Conservation (phyloP, 495 filamentous ascomycete genomes). For the Staphylotrichum tortipilum region DNA sequence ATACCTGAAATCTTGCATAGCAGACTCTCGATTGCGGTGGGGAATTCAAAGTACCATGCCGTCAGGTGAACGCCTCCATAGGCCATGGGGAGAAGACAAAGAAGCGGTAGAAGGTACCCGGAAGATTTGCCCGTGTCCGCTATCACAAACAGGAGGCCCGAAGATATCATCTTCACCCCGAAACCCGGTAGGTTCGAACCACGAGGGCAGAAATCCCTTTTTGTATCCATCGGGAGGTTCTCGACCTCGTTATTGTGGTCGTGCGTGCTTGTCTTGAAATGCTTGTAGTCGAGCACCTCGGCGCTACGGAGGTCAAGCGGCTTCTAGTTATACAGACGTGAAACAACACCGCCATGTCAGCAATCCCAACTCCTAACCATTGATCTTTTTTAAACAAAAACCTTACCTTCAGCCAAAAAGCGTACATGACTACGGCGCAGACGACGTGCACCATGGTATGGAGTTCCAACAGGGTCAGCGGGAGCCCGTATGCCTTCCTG, state of each 20-base stretch:
- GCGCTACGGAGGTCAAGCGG: background rate
- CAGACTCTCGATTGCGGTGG: background rate
- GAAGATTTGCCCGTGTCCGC: no score
- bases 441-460: slow-evolving; percentile 31
- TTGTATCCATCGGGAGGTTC: no score
- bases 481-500: slow-evolving; percentile 8
- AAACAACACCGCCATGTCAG: background rate
- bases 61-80: background rate
- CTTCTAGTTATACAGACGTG: background rate
- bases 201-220: no score
- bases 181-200: no score
- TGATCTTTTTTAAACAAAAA: background rate
- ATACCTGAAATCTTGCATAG: background rate
- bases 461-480: slow-evolving; percentile 28
- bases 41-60: background rate
- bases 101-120: background rate
- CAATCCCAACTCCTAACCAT: no score
- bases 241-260: background rate
- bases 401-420: slow-evolving; percentile 7
- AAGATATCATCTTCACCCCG: no score
- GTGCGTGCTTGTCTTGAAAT: background rate
- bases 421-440: slow-evolving; percentile 29
- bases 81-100: background rate
- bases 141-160: no score
- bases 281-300: background rate